Conservation (phyloP, 148 eudicot species). For the Nepenthes gracilis region DNA sequence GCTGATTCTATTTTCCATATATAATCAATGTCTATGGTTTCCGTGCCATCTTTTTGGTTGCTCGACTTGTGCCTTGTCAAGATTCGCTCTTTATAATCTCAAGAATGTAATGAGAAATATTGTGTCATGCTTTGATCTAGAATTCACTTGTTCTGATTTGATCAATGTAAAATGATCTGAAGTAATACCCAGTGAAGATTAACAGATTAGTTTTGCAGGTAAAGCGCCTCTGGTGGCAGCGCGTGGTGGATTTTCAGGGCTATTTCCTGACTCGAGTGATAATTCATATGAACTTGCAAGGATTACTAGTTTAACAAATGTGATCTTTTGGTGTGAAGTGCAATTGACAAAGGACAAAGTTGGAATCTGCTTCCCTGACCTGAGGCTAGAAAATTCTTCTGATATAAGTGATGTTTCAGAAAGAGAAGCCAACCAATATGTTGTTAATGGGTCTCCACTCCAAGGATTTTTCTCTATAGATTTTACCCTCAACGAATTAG, state of each 20-base stretch:
- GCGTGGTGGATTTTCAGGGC: slow-evolving; percentile 71
- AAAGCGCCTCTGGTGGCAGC: slow-evolving; percentile 54
- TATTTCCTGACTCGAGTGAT: slow-evolving; percentile 54
- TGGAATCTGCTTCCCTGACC: slow-evolving; percentile 68
- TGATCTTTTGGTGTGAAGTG: slow-evolving; percentile 82
- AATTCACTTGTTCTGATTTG: no score
- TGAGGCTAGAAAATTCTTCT: slow-evolving; percentile 53
- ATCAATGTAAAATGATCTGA: no score
- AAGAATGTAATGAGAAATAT: no score
- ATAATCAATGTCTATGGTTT: no score
- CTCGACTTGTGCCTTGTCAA: no score
- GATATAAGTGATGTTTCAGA: slow-evolving; percentile 4
- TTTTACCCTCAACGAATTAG: slow-evolving; percentile 47
- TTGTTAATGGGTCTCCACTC: slow-evolving; percentile 44
- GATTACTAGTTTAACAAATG: slow-evolving; percentile 24
- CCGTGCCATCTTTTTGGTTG: no score
- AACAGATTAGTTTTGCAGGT: slow-evolving; percentile 31
- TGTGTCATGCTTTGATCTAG: no score
- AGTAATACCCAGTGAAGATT: no score
- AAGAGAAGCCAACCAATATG: slow-evolving; percentile 25
- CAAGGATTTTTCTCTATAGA: slow-evolving; percentile 64
- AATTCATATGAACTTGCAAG: slow-evolving; percentile 39
- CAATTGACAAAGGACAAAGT: slow-evolving; percentile 59
- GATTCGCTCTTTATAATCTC: no score
- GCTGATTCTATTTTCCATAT: no score